These are phyloP conservation scores for Paraurostyla sp. DNA, from an alignment of 73 alveolate species.

Conservation along the genomic window DNA sequence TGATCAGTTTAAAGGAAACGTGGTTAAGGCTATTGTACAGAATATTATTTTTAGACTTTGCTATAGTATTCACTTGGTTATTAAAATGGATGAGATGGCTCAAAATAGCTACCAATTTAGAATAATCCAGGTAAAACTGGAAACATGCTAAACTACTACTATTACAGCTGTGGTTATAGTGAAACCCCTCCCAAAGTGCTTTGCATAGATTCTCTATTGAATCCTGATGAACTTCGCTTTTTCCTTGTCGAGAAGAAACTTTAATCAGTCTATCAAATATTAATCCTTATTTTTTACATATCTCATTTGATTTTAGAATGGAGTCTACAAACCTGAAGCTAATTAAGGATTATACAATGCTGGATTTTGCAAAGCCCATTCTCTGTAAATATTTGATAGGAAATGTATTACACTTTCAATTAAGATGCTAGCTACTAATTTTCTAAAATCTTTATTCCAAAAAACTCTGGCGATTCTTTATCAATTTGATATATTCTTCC, in stretches of 20 bases:
- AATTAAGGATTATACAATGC: neutral
- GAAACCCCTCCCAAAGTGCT: neutral
- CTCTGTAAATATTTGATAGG: neutral
- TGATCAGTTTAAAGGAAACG: neutral
- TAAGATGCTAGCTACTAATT: neutral
- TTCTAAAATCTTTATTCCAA: neutral
- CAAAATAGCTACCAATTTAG: neutral
- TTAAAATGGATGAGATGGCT: conserved; percentile 25
- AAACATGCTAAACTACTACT: conserved; percentile 13
- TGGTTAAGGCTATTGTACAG: neutral
- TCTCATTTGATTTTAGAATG: neutral
- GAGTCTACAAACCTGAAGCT: neutral
- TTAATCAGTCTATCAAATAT: conserved; percentile 8
- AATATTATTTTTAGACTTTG: neutral
- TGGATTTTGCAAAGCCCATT: neutral
- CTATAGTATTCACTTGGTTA: neutral
- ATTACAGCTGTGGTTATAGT: neutral
- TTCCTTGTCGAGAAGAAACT: conserved; percentile 3
- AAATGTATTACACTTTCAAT: neutral
- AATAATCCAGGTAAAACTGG: conserved; percentile 13
- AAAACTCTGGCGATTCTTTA: neutral
- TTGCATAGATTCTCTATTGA: neutral
- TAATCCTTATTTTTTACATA: neutral
- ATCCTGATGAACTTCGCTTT: neutral
- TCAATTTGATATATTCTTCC: neutral